A percentile compares a stretch with the other conserved stretches of the same genome.
Evolutionary conservation across 2,329 filamentous ascomycete species (phyloP).

Genomic region (Coleophoma cylindrospora): DNA sequence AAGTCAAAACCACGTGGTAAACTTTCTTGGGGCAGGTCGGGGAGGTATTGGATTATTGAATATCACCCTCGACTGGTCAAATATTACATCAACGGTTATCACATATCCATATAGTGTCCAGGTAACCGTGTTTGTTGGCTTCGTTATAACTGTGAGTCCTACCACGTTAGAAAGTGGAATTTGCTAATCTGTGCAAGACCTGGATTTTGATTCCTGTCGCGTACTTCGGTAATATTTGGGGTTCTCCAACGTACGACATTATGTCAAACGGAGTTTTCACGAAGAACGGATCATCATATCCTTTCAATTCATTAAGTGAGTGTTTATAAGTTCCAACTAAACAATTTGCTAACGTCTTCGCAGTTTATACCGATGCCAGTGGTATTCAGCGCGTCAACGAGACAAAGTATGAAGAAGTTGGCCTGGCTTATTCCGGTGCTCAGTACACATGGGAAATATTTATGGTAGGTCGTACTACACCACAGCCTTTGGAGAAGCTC

Average conservation of each 20-base stretch:
- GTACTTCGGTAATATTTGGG: neutral
- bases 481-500: neutral
- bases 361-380: neutral
- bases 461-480: neutral
- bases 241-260: neutral
- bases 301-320: neutral
- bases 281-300: neutral
- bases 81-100: neutral
- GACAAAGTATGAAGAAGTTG: neutral
- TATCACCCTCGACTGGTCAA: neutral
- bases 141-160: neutral
- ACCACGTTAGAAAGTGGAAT: neutral
- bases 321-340: neutral
- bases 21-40: neutral
- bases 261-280: neutral
- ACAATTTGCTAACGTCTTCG: neutral
- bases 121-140: neutral
- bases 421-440: neutral
- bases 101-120: neutral
- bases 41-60: neutral
- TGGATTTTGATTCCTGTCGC: neutral
- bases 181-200: neutral
- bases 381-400: neutral
- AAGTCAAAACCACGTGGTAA: neutral
- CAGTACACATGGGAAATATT: constrained; percentile 1